Percentiles rank a stretch among this genome's conserved stretches.
These are phyloP conservation scores for Elongisporangium senticosum DNA, from an alignment of 352 stramenopile species.

Conservation along the genomic window DNA sequence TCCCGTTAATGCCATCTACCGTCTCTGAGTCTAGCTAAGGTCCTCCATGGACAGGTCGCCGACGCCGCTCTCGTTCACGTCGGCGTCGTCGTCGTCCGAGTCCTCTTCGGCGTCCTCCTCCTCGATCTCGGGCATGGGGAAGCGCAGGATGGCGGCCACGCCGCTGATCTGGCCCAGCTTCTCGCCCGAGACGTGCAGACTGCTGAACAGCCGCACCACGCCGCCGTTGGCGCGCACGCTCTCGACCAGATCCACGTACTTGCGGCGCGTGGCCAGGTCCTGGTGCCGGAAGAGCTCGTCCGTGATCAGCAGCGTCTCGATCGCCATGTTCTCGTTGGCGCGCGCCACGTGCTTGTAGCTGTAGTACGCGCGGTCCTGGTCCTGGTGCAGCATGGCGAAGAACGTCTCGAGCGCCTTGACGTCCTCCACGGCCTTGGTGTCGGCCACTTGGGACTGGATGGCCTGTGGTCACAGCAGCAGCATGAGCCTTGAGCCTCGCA, in stretches of 20 bases:
- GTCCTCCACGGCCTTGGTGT: conserved; percentile 93
- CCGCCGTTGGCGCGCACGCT: conserved; percentile 89
- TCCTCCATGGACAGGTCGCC: conserved; percentile 62
- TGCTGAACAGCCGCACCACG: conserved; percentile 92
- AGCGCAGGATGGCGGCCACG: conserved; percentile 94
- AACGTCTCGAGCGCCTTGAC: conserved; percentile 92
- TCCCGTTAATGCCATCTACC: conserved; percentile 8
- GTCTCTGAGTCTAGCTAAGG: conserved; percentile 11
- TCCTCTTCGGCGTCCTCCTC: conserved; percentile 81
- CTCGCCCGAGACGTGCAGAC: conserved; percentile 93
- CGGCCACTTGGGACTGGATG: conserved; percentile 90
- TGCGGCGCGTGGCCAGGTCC: conserved; percentile 84
- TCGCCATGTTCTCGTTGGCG: conserved; percentile 90
- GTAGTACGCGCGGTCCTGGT: conserved; percentile 97
- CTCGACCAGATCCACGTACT: conserved; percentile 95
- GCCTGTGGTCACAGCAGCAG: conserved; percentile 11
- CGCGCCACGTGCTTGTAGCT: conserved; percentile 91
- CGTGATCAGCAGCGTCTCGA: conserved; percentile 94
- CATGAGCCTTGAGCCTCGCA: neutral
- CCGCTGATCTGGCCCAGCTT: conserved; percentile 94
- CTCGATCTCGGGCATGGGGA: conserved; percentile 95
- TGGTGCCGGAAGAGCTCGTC: conserved; percentile 93
- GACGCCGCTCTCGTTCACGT: conserved; percentile 39
- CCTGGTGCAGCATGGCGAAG: conserved; percentile 94
- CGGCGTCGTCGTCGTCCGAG: conserved; percentile 30